Conservation (phyloP, 2,329 filamentous ascomycete species). For the Onygenales sp. region DNA sequence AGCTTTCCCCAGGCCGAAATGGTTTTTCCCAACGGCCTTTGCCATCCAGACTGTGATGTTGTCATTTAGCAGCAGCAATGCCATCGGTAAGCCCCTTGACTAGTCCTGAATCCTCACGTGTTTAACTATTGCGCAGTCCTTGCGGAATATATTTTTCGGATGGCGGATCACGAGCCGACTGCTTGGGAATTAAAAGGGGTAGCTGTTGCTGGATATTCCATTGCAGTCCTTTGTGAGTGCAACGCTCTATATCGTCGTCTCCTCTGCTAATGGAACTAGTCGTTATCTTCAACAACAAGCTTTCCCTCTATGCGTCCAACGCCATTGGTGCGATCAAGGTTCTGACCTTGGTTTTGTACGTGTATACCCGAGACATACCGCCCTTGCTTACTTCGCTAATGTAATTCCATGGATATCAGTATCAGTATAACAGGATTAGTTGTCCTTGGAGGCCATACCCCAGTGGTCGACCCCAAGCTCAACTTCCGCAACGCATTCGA, state of each 20-base stretch:
- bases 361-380: slow-evolving; percentile 3
- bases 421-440: slow-evolving; percentile 53
- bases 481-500: slow-evolving; percentile 50
- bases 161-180: slow-evolving; percentile 41
- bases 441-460: slow-evolving; percentile 48
- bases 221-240: slow-evolving; percentile 46
- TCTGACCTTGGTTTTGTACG: slow-evolving; percentile 49
- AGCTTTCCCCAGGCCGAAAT: slow-evolving; percentile 54
- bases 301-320: slow-evolving; percentile 48
- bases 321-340: slow-evolving; percentile 51
- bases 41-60: slow-evolving; percentile 55
- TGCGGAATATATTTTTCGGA: slow-evolving; percentile 53
- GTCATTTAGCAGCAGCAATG: slow-evolving; percentile 58
- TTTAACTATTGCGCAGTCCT: slow-evolving; percentile 36
- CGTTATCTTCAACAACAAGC: slow-evolving; percentile 47
- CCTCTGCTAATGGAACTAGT: slow-evolving; percentile 8
- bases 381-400: slow-evolving; percentile 4
- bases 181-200: slow-evolving; percentile 60
- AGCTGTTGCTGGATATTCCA: slow-evolving; percentile 53
- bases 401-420: slow-evolving; percentile 10
- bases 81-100: slow-evolving; percentile 36
- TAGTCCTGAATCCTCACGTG: slow-evolving; percentile 15
- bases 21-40: slow-evolving; percentile 55
- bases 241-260: slow-evolving; percentile 14
- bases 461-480: slow-evolving; percentile 39